These are phyloP conservation scores for Volutella citrinella DNA, from an alignment of 2,329 filamentous ascomycete genomes.

Conservation along the genomic window DNA sequence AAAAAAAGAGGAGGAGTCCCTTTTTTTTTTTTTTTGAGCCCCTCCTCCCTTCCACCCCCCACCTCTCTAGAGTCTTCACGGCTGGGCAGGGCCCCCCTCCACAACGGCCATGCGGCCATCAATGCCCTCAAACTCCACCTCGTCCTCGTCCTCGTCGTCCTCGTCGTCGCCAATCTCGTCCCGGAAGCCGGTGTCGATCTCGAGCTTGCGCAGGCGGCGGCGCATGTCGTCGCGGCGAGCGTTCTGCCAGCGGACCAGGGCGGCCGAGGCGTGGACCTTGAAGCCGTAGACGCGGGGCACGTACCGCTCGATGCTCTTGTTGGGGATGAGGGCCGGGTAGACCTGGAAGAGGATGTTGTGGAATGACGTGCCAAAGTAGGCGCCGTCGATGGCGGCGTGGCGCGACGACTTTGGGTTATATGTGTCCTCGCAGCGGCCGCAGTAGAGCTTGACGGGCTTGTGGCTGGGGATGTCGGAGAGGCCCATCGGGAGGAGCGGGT, in stretches of 20 bases:
- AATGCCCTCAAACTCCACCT: slow-evolving; percentile 38
- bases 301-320: slow-evolving; percentile 83
- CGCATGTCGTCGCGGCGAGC: slow-evolving; percentile 79
- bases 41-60: slow-evolving; percentile 4
- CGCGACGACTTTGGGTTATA: slow-evolving; percentile 98
- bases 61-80: slow-evolving; percentile 7
- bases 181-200: slow-evolving; percentile 78
- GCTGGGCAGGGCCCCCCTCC: slow-evolving; percentile 22
- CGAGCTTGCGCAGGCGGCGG: slow-evolving; percentile 65
- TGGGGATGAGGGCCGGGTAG: slow-evolving; percentile 83
- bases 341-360: slow-evolving; percentile 99
- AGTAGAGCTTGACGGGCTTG: slow-evolving; percentile 95
- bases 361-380: slow-evolving; percentile 97
- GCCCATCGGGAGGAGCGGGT: slow-evolving; percentile 92
- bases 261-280: slow-evolving; percentile 86
- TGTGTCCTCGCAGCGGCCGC: slow-evolving; percentile 92
- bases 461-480: slow-evolving; percentile 84
- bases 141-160: slow-evolving; percentile 59
- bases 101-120: slow-evolving; percentile 28
- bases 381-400: slow-evolving; percentile 92
- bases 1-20: slow-evolving; percentile 6
- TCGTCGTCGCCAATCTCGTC: slow-evolving; percentile 62
- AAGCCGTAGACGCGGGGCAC: slow-evolving; percentile 92
- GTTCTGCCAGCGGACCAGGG: slow-evolving; percentile 89
- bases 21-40: slow-evolving; percentile 2